A percentile compares a stretch with the other conserved stretches of the same genome.
These are phyloP conservation scores for Xylaria telfairii DNA, from an alignment of 495 filamentous ascomycete genomes.

Conservation along the genomic window DNA sequence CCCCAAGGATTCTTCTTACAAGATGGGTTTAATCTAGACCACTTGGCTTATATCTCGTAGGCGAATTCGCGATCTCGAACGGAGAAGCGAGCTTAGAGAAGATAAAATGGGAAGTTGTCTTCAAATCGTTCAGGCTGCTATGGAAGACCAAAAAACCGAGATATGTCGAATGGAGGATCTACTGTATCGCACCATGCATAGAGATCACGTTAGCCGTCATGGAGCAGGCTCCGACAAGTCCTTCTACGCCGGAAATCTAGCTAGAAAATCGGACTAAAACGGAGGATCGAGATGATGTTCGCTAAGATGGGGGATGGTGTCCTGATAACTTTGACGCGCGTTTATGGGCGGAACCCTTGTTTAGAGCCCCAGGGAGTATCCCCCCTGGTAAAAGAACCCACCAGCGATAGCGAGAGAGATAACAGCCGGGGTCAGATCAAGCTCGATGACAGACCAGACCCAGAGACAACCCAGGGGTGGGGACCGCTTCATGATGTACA, in stretches of 20 bases:
- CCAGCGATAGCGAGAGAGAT: constrained; percentile 64
- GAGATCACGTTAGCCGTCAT: constrained; percentile 26
- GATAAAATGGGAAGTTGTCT: constrained; percentile 27
- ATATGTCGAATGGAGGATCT: constrained; percentile 40
- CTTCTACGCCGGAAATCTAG: constrained; percentile 15
- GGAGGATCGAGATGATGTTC: constrained; percentile 1
- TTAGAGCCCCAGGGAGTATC: constrained; percentile 59
- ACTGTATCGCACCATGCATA: constrained; percentile 36
- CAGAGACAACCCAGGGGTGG: constrained; percentile 89
- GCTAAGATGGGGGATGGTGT: background rate
- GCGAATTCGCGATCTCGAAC: constrained; percentile 40
- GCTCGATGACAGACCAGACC: constrained; percentile 92
- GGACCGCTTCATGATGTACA: constrained; percentile 89
- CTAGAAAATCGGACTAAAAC: background rate
- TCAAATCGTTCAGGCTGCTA: constrained; percentile 35
- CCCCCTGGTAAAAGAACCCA: constrained; percentile 73
- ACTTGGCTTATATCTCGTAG: constrained; percentile 23
- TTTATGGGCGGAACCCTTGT: background rate
- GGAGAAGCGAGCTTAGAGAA: constrained; percentile 28
- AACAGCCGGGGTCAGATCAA: constrained; percentile 72
- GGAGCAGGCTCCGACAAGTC: constrained; percentile 15
- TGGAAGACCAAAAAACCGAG: constrained; percentile 35
- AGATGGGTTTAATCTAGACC: background rate
- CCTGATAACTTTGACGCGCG: background rate
- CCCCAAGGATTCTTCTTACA: background rate